phyloP scores from a whole-genome alignment of 2,329 filamentous ascomycete species.

The Paecilomyces variotii region DNA sequence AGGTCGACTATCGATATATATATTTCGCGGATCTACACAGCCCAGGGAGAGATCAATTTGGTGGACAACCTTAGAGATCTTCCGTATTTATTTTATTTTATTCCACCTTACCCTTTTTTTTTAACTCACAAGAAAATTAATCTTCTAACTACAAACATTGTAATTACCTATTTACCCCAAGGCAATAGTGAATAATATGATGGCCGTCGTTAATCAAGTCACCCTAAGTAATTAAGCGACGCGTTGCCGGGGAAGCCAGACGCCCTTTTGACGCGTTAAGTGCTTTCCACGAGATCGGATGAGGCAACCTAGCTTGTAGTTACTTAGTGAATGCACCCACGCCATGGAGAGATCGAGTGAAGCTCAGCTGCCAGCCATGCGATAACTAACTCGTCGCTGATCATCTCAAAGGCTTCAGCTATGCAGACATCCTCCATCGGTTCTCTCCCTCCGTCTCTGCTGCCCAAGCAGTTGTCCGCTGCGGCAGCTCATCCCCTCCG shows the following conservation, averaged over 20 bases:
- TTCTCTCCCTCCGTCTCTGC: conserved; percentile 1
- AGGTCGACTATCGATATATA: background rate
- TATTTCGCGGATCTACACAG: background rate
- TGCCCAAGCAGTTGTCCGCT: conserved; percentile 15
- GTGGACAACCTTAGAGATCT: too few relatives aligned
- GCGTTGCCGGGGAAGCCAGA: conserved; percentile 1
- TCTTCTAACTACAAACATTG: too few relatives aligned
- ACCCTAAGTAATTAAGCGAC: background rate
- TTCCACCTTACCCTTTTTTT: too few relatives aligned
- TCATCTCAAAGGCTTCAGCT: background rate
- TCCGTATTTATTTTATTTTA: too few relatives aligned
- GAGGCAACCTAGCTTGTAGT: background rate
- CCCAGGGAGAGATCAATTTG: too few relatives aligned
- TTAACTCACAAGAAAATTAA: too few relatives aligned
- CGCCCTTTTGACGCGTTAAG: background rate
- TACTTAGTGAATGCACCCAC: background rate
- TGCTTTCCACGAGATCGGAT: conserved; percentile 1
- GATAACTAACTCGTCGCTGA: too few relatives aligned
- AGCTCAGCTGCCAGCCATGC: background rate
- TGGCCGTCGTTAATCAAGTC: background rate
- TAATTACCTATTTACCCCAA: too few relatives aligned
- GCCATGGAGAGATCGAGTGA: background rate
- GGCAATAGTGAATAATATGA: background rate
- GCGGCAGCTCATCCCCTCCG: conserved; percentile 10
- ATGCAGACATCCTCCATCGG: conserved; percentile 1